Conservation (phyloP, 129 eudicot genomes). For the Tanacetum coccineum region DNA sequence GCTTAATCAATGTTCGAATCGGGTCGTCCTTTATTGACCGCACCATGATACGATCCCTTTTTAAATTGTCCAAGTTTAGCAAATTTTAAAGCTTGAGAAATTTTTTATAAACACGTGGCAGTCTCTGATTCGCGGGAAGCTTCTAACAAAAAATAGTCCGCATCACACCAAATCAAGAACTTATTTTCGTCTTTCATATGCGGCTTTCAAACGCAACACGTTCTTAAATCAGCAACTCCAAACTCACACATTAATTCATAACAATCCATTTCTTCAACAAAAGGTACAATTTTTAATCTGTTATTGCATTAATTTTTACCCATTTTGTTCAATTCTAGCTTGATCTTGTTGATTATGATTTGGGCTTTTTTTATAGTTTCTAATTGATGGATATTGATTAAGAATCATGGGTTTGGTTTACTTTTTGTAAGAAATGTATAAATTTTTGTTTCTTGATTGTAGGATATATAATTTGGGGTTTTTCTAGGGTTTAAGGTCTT, state of each 20-base stretch:
- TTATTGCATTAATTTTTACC: not conserved
- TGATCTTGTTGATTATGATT: too few species aligned
- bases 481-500: conserved; percentile 14
- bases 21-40: too few species aligned
- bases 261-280: not conserved
- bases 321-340: too few species aligned
- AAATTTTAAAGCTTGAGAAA: too few species aligned
- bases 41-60: too few species aligned
- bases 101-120: too few species aligned
- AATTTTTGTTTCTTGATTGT: not conserved
- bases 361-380: not conserved
- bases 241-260: not conserved
- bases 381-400: not conserved
- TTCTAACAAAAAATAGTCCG: not conserved
- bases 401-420: too few species aligned
- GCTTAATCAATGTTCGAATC: too few species aligned
- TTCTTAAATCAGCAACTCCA: not conserved
- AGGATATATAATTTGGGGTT: not conserved
- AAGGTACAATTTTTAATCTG: conserved; percentile 8
- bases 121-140: not conserved
- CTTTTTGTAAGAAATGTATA: not conserved
- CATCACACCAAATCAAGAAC: not conserved
- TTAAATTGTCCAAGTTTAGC: too few species aligned
- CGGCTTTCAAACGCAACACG: conserved; percentile 32
- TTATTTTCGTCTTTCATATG: not conserved